phyloP scores from a whole-genome alignment of 495 filamentous ascomycete genomes.

The Penicilliopsis zonata region DNA sequence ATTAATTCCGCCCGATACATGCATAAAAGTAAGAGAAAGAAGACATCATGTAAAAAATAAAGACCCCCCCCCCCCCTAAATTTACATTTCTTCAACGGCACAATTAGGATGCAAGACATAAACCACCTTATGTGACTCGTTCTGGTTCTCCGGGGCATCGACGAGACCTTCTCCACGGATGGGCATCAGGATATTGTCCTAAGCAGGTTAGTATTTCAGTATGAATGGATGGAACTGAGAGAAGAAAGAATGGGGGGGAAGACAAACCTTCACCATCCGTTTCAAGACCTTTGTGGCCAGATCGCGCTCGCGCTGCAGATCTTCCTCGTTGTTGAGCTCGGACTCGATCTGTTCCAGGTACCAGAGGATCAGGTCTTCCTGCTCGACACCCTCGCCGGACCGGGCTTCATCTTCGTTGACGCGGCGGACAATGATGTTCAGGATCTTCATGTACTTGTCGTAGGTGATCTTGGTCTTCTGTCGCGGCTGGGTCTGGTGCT shows the following conservation, averaged over 20 bases:
- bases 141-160: conserved; percentile 34
- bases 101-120: conserved; percentile 96
- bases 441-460: conserved; percentile 85
- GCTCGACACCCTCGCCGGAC: conserved; percentile 77
- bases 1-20: neutral
- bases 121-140: conserved; percentile 43
- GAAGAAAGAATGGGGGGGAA: neutral
- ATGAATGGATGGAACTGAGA: neutral
- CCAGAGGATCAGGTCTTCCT: conserved; percentile 77
- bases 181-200: conserved; percentile 90
- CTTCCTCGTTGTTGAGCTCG: conserved; percentile 69
- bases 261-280: conserved; percentile 87
- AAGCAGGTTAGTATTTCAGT: conserved; percentile 1
- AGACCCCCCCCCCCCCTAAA: too few relatives aligned
- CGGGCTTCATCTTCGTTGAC: conserved; percentile 65
- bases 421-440: conserved; percentile 70
- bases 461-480: conserved; percentile 85
- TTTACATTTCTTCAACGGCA: conserved; percentile 59
- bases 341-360: conserved; percentile 90
- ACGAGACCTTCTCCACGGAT: conserved; percentile 76
- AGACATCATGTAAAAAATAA: conserved; percentile 2
- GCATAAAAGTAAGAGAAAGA: neutral
- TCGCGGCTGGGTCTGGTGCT: conserved; percentile 24
- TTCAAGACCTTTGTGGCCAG: conserved; percentile 82
- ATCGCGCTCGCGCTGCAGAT: conserved; percentile 60